phyloP scores from a whole-genome alignment of 441 rosid species.

The Bocquillonia castaneifolia region DNA sequence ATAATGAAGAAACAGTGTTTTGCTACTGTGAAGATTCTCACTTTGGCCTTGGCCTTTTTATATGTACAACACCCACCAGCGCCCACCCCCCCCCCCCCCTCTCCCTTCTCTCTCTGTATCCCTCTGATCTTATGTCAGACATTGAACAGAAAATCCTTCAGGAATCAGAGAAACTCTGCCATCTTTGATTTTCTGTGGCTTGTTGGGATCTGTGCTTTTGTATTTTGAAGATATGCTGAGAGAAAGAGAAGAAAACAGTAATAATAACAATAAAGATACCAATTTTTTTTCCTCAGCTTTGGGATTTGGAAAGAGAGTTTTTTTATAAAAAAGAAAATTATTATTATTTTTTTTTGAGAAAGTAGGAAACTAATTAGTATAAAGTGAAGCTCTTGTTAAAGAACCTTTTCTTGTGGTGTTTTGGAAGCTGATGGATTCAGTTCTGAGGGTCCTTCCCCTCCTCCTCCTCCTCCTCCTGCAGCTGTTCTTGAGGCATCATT shows the following conservation, averaged over 20 bases:
- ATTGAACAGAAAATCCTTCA: slow-evolving; percentile 43
- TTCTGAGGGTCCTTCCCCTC: slow-evolving; percentile 33
- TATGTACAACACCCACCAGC: slow-evolving; percentile 8
- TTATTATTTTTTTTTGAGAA: no score
- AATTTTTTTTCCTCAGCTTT: slow-evolving; percentile 41
- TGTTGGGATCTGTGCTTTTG: slow-evolving; percentile 55
- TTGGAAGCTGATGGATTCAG: slow-evolving; percentile 54
- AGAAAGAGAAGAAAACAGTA: slow-evolving; percentile 26
- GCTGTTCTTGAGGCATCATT: slow-evolving; percentile 45
- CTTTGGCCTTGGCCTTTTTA: slow-evolving; percentile 27
- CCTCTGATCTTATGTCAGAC: slow-evolving; percentile 40
- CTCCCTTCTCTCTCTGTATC: not conserved
- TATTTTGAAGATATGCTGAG: slow-evolving; percentile 23
- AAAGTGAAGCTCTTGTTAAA: slow-evolving; percentile 23
- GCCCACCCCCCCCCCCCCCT: not conserved
- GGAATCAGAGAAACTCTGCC: slow-evolving; percentile 33
- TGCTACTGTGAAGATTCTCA: slow-evolving; percentile 42
- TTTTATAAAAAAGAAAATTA: not conserved
- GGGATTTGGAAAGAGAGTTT: slow-evolving; percentile 29
- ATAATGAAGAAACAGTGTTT: slow-evolving; percentile 16
- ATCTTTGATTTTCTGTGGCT: slow-evolving; percentile 39
- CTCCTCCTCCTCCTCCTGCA: slow-evolving; percentile 11
- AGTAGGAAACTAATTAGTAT: slow-evolving; percentile 14
- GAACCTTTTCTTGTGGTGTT: slow-evolving; percentile 67
- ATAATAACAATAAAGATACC: slow-evolving; percentile 32